Base-by-base conservation (phyloP, 148 eudicot species). In the Rhododendron griersonianum region DNA sequence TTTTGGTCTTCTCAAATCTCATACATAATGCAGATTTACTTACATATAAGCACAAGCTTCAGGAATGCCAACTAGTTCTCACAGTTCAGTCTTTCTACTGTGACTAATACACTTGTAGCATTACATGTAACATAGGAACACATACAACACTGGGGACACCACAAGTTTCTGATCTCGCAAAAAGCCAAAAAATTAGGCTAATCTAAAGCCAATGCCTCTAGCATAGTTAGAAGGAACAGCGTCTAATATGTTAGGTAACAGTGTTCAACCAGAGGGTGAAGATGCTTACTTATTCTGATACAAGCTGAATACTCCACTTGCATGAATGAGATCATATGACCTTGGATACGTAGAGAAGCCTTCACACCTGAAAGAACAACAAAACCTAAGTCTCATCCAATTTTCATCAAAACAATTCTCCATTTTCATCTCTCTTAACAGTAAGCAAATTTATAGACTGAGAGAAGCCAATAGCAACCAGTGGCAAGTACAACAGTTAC, bases 281-380 rank as follows among this genome's bases (percentile, higher is more conserved):
- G 21, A 61, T 37, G 84, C 92, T 90, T 89, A 95, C 97, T 91
- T 95, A 89, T 88, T 88, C 90, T 95, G 90, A 94, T 95, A 95
- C 81, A 95, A 86, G 84, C 88, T 94, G 89, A 95, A 95, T 78
- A 95, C 88, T 57, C 97, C 93, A 90, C 90, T 90, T 41, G 96
- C 98, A 85, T 95, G 98, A 84, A 95, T 95, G 81, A 95, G 90
- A 82, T 95, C 96, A 75, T 94, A 95, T 5, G 98, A 93, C 86
- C 98, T 91, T 59, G 98, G 98, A 92, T 95, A 95, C 25, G 97
- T 95, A 10, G 98, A 95, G 86, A 95, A 94, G 51, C 87, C 98
- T 86, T 95, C 98, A 90, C 98, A 94, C 98, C 95, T 95, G 91
- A 82, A 33, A 71, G 79, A 83, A 71, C 19, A 13, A n/a, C 11